Evolutionary conservation across 441 rosid genomes (phyloP).

Genomic region (Melastoma candidum): DNA sequence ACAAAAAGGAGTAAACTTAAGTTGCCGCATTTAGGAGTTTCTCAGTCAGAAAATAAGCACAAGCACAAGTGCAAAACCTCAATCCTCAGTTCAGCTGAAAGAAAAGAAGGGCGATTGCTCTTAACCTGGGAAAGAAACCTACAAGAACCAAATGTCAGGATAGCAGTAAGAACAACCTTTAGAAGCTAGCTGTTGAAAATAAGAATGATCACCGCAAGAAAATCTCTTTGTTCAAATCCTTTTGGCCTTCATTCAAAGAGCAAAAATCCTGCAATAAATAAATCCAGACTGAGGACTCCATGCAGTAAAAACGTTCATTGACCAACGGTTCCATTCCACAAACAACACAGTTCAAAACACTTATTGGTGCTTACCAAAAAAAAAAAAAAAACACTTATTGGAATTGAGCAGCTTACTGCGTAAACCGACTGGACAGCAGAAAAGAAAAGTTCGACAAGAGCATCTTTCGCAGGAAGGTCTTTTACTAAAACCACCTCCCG

Average conservation of each 20-base stretch:
- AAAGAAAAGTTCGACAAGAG: constrained; percentile 38
- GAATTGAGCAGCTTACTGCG: constrained; percentile 36
- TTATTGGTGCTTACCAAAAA: no score
- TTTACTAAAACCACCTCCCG: constrained; percentile 28
- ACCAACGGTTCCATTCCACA: no score
- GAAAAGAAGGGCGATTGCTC: constrained; percentile 36
- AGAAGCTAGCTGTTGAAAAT: constrained; percentile 1
- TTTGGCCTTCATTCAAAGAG: constrained; percentile 35
- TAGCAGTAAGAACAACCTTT: constrained; percentile 5
- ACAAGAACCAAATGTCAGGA: constrained; percentile 11
- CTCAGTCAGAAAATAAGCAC: constrained; percentile 1
- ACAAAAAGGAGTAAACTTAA: neutral
- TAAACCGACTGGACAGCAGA: constrained; percentile 42
- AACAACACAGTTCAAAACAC: neutral
- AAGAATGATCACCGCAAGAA: constrained; percentile 43
- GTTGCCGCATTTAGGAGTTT: neutral
- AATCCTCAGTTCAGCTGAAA: constrained; percentile 39
- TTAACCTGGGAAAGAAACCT: constrained; percentile 56
- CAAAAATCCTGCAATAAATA: constrained; percentile 52
- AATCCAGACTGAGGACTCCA: neutral
- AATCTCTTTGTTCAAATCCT: constrained; percentile 44
- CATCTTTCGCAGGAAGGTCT: constrained; percentile 33
- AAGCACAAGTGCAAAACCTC: constrained; percentile 45
- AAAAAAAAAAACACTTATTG: neutral
- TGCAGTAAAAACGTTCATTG: no score